Base-by-base conservation (phyloP, 108 stramenopile species). In the Skeletonema grethae region DNA sequence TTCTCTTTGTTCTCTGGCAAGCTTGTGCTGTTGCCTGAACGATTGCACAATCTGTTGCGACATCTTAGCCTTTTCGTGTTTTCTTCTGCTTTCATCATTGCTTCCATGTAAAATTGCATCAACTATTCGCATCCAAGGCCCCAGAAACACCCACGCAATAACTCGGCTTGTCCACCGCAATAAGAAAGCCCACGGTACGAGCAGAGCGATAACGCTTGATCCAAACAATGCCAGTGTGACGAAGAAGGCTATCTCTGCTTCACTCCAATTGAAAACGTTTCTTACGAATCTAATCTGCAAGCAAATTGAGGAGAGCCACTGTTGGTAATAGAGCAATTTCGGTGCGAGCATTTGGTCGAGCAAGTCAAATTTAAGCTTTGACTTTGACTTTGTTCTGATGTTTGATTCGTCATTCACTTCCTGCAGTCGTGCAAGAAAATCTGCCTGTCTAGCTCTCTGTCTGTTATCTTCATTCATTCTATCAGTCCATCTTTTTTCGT, bases 131-230 rank as follows among this genome's bases (percentile, higher is more conserved):
- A 92, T 92, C 76, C 86, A 88, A 4, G 90, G 90, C 2, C 90
- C 90, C 9, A 92, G 36, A 62, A 85, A 77, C 3, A 77, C 75
- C 88, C 88, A 94, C 0, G 87, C 87, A 22, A 84, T 41, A 58
- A 86, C 12, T 64, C 93, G 73, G 5, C 65, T 57, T 4, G 73
- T 48, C 88, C 88, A 94, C 29, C 56, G 75, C 29, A 91, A 57
- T 7, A 94, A 57, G 56, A 85, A 91, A 20, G 70, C 45, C 89
- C 87, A 88, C 8, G 93, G 93, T 15, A 91, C 25, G 6, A 90
- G 31, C 18, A 90, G 71, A 11, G 83, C 65, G 3, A 89, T 65
- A 16, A 86, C 29, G 1, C 86, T 87, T 13, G 76, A 55, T 0
- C 48, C 78, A 39, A 90, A 70, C 45, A 86, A 88, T 59, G 39